Evolutionary conservation across 179 eudicot species (phyloP).

Genomic region (Carnegiea gigantea): DNA sequence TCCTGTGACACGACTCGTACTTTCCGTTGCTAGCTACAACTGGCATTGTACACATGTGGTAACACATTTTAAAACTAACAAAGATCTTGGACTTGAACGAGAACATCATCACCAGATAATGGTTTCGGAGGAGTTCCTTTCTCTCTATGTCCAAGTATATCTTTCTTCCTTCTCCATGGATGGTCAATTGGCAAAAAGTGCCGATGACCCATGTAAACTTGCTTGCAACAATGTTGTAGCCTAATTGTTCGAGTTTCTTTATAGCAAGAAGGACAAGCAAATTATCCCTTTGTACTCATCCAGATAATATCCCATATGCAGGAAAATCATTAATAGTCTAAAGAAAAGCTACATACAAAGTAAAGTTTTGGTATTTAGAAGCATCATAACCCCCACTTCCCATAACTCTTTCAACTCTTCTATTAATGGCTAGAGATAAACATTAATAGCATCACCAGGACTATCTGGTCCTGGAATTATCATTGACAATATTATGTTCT

Average conservation of each 20-base stretch:
- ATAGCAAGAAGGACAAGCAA: background rate
- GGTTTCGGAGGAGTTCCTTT: background rate
- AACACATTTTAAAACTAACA: background rate
- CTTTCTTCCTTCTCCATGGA: conserved; percentile 3
- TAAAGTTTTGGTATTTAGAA: background rate
- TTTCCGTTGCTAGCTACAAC: too few species aligned
- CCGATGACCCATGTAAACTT: conserved; percentile 14
- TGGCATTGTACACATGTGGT: too few species aligned
- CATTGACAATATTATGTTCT: too few species aligned
- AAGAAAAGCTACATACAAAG: background rate
- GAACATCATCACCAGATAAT: conserved; percentile 3
- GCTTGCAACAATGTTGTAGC: too few species aligned
- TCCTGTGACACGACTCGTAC: too few species aligned
- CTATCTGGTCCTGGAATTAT: too few species aligned
- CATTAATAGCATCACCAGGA: too few species aligned
- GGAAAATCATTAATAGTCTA: conserved; percentile 4
- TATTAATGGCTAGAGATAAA: too few species aligned
- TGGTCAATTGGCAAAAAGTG: background rate
- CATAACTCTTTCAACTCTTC: background rate
- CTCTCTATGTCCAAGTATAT: background rate
- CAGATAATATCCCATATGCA: background rate
- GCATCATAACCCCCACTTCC: background rate
- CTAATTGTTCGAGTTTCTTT: background rate
- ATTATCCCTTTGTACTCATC: background rate
- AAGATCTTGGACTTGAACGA: conserved; percentile 9